A percentile compares a stretch with the other conserved stretches of the same genome.
These are phyloP conservation scores for Malassezia sp. DNA, from an alignment of 1,284 basidiomycete genomes.

Conservation along the genomic window DNA sequence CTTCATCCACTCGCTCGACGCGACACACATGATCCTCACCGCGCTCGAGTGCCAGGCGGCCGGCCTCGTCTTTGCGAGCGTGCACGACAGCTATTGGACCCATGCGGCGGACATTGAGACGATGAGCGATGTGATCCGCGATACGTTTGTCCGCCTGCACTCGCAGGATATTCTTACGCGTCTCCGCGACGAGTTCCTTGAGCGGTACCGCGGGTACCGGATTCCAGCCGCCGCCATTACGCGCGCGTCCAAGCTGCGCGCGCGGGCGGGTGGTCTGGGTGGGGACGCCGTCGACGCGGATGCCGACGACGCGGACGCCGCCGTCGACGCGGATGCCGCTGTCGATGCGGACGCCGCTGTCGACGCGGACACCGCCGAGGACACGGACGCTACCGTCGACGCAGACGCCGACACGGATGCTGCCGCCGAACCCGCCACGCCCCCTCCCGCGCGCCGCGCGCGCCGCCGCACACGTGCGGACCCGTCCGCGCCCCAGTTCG, in stretches of 20 bases:
- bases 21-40: slow-evolving; percentile 97
- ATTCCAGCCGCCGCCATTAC: slow-evolving; percentile 25
- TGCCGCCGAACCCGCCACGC: background rate
- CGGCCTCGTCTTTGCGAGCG: slow-evolving; percentile 69
- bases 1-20: slow-evolving; percentile 94
- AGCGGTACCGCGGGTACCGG: slow-evolving; percentile 33
- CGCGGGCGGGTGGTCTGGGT: background rate
- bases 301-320: background rate
- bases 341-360: background rate
- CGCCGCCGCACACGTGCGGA: slow-evolving; percentile 6
- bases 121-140: slow-evolving; percentile 80
- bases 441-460: slow-evolving; percentile 1
- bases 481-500: slow-evolving; percentile 51
- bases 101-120: slow-evolving; percentile 76
- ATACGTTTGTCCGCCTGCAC: slow-evolving; percentile 86
- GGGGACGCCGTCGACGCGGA: background rate
- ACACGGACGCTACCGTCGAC: slow-evolving; percentile 10
- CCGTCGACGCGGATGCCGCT: background rate
- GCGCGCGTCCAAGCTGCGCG: slow-evolving; percentile 9
- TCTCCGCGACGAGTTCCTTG: slow-evolving; percentile 49
- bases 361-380: slow-evolving; percentile 8
- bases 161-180: slow-evolving; percentile 65
- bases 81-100: slow-evolving; percentile 99
- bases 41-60: slow-evolving; percentile 60
- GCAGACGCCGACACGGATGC: slow-evolving; percentile 8